These are phyloP conservation scores for Collybiopsis confluens DNA, from an alignment of 768 basidiomycete species.

Conservation along the genomic window DNA sequence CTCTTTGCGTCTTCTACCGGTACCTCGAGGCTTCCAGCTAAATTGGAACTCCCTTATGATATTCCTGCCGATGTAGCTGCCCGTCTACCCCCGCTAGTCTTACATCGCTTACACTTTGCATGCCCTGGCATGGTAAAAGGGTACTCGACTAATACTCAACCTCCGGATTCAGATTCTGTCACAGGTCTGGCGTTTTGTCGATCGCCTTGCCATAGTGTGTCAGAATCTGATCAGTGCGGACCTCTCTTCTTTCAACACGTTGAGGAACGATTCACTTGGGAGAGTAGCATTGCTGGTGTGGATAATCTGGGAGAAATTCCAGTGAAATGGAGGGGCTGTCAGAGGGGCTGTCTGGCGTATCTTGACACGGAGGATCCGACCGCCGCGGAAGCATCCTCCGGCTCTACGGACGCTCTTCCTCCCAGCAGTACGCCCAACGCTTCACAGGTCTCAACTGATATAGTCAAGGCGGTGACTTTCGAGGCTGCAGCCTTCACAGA, in stretches of 20 bases:
- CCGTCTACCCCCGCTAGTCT: not conserved
- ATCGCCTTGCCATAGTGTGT: slow-evolving; percentile 36
- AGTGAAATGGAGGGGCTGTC: slow-evolving; percentile 66
- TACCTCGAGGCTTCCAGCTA: not conserved
- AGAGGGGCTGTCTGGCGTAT: slow-evolving; percentile 58
- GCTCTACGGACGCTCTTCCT: not conserved
- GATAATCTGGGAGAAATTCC: slow-evolving; percentile 53
- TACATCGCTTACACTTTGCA: not conserved
- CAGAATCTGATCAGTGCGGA: slow-evolving; percentile 13
- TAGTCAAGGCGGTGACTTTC: not conserved
- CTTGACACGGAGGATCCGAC: slow-evolving; percentile 26
- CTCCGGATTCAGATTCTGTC: slow-evolving; percentile 9
- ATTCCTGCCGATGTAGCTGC: not conserved
- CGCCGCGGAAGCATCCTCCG: no score
- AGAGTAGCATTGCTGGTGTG: slow-evolving; percentile 45
- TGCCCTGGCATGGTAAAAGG: slow-evolving; percentile 11
- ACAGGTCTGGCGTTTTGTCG: slow-evolving; percentile 42
- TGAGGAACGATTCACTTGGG: slow-evolving; percentile 68
- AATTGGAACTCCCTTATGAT: not conserved
- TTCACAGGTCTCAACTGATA: no score
- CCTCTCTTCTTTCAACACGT: slow-evolving; percentile 50
- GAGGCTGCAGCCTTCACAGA: not conserved
- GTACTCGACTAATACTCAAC: not conserved
- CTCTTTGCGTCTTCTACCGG: not conserved
- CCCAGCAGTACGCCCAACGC: no score